Evolutionary conservation across 768 basidiomycete species (phyloP).

Genomic region (Flagelloscypha sp.): DNA sequence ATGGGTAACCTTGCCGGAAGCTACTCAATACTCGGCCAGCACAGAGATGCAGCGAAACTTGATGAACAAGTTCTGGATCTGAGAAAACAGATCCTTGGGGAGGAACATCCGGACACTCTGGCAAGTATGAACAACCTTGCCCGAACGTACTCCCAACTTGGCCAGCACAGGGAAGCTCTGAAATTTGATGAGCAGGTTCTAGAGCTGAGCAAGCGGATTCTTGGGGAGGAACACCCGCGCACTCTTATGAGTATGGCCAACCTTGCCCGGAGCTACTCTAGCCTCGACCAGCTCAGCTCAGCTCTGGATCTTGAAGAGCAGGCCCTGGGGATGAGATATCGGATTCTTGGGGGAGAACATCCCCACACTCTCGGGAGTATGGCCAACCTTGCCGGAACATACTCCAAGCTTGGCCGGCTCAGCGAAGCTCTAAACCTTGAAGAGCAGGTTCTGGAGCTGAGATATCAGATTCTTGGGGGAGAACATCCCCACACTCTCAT

Average conservation of each 20-base stretch:
- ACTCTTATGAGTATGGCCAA: slow-evolving; percentile 6
- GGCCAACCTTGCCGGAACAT: slow-evolving; percentile 7
- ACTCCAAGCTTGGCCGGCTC: slow-evolving; percentile 3
- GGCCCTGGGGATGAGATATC: background rate
- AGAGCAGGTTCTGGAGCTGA: background rate
- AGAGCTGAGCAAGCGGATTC: background rate
- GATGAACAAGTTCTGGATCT: slow-evolving; percentile 1
- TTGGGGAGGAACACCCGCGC: slow-evolving; percentile 4
- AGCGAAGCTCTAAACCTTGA: slow-evolving; percentile 3
- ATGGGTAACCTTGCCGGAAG: slow-evolving; percentile 6
- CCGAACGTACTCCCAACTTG: slow-evolving; percentile 4
- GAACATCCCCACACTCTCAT: slow-evolving; percentile 5
- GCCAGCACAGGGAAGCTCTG: slow-evolving; percentile 3
- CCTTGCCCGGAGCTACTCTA: slow-evolving; percentile 6
- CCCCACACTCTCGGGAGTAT: slow-evolving; percentile 5
- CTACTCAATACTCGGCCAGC: slow-evolving; percentile 4
- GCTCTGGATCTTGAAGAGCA: slow-evolving; percentile 2
- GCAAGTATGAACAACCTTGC: slow-evolving; percentile 6
- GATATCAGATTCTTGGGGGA: slow-evolving; percentile 2
- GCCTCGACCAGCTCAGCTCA: slow-evolving; percentile 3
- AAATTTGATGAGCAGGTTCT: slow-evolving; percentile 1
- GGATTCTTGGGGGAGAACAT: slow-evolving; percentile 4
- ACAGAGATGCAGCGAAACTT: slow-evolving; percentile 1
- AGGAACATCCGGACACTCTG: slow-evolving; percentile 7
- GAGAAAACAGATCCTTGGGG: slow-evolving; percentile 2